Percentiles rank a stretch among this genome's conserved stretches.
Conservation (phyloP, 148 eudicot species). For the Beta vulgaris region DNA sequence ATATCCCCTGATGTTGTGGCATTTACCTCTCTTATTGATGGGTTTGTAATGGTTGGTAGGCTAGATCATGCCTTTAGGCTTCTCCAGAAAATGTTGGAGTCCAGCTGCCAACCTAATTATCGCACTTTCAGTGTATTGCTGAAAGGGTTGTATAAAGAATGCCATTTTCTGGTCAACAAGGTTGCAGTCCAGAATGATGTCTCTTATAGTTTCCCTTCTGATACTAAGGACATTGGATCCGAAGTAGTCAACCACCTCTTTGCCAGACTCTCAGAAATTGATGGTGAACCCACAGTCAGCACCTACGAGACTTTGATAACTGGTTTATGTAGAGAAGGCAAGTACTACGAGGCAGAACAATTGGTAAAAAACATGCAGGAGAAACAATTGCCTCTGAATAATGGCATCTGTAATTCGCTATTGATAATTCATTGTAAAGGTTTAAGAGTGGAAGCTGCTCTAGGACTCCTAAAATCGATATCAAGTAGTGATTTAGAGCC, state of each 20-base stretch:
- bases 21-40: constrained; percentile 64
- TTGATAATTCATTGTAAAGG: constrained; percentile 47
- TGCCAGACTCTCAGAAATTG: constrained; percentile 52
- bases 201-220: constrained; percentile 29
- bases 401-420: constrained; percentile 40
- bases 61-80: constrained; percentile 62
- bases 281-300: constrained; percentile 50
- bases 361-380: constrained; percentile 53
- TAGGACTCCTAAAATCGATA: constrained; percentile 42
- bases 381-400: constrained; percentile 40
- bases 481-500: constrained; percentile 36
- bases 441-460: constrained; percentile 51
- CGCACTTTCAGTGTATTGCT: constrained; percentile 47
- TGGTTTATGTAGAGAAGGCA: constrained; percentile 54
- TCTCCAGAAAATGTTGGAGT: constrained; percentile 44
- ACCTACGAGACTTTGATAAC: constrained; percentile 49
- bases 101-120: constrained; percentile 54
- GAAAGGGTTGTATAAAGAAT: constrained; percentile 57
- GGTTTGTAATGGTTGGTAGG: constrained; percentile 52
- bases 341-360: constrained; percentile 51
- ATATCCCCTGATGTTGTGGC: constrained; percentile 62
- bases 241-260: constrained; percentile 38
- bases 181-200: constrained; percentile 45
- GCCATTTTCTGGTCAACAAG: constrained; percentile 34
- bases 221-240: constrained; percentile 27